Evolutionary conservation across 495 filamentous ascomycete genomes (phyloP), one percentile per base, ranked within the genome.

Genomic region (Hypoxylon trugodes): DNA sequence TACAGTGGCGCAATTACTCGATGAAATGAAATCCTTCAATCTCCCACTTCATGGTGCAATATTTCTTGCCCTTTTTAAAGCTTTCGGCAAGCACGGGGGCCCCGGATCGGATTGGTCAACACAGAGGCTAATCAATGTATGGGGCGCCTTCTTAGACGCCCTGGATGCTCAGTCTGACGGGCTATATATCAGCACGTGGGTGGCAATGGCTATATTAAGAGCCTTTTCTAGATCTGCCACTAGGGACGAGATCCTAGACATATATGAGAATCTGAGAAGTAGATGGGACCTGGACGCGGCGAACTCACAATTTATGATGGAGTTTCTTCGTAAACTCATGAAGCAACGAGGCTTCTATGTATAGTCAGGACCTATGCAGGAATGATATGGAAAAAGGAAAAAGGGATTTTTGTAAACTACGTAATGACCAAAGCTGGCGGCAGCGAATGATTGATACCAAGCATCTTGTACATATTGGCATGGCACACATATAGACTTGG

Each of bases 61-160:
- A 26, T 91, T 89, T 65, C 73, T 87, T 40, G 77, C 82, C 3
- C 77, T 96, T 19, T 87, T 96, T 68, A 86, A 89, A 59, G 90
- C 88, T 4, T 97, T 96, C 71, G 78, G 80, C 40, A 70, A 71
- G n/a, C 85, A 93, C 70, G 92, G 91, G 13, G 83, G 85, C n/a
- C 48, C 68, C 5, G 82, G 84, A 59, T 85, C 84, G 9, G 70
- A 83, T 5, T 95, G 90, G 92, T 89, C 84, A 43, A 76, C 77
- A 13, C 74, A 80, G 60, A 79, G 81, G 33, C 79, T 93, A 10
- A 75, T 82, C 45, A 76, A 69, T 42, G 81, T 84, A 28, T 83
- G 74, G 70, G 47, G 65, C 1, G 76, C 81, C 3, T 74, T 82
- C 18, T 24, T 84, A 3, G 26, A 64, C 1, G 75, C 78, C 4